Evolutionary conservation across 164 flowering plant genomes (phyloP), one percentile per base, ranked within the genome.

Genomic region (Taxillus chinensis): DNA sequence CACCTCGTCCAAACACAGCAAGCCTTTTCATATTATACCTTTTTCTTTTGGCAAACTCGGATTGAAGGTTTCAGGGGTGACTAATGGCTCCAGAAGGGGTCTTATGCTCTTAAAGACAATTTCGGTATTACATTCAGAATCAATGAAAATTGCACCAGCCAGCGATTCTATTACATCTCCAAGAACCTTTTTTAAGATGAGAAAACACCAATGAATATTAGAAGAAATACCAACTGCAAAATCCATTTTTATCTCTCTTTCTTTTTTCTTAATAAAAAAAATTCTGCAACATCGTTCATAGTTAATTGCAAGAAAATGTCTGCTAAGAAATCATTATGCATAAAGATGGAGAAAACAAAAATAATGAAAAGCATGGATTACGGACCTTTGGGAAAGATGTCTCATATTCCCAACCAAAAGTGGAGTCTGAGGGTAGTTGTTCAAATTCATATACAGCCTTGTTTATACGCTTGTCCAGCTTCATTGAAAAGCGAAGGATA

Each of bases 91-190:
- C 57, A 89, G 62, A 15, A 86, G 82, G 45, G 84, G 96, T 64
- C 72, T 73, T 45, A 90, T 78, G 70, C 95, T 78, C 45, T 69
- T 9, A 71, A 86, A 87, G 7, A 86, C 95, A 37, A 41, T 42
- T 2, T 83, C 81, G 67, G 74, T 82, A 39, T 80, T 50, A 67
- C 70, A 84, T 5, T 80, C 85, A 1, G 95, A 87, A 73, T 92
- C 96, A 13, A 91, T 82, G 45, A 82, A 64, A 54, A 91, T 83
- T 3, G 96, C 98, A n/a, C 98, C 98, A 0, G 96, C 98, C 15
- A 92, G 61, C n/a, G 98, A 92, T 74, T 92, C 98, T n/a, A 92
- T 77, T 4, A 92, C 54, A 72, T 92, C 98, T 60, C 90, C 98
- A 37, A 91, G 95, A 14, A 84, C 98, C 98, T 91, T 74, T 63